Base-by-base conservation (phyloP, 2,329 filamentous ascomycete genomes). In the Curvularia lunata region DNA sequence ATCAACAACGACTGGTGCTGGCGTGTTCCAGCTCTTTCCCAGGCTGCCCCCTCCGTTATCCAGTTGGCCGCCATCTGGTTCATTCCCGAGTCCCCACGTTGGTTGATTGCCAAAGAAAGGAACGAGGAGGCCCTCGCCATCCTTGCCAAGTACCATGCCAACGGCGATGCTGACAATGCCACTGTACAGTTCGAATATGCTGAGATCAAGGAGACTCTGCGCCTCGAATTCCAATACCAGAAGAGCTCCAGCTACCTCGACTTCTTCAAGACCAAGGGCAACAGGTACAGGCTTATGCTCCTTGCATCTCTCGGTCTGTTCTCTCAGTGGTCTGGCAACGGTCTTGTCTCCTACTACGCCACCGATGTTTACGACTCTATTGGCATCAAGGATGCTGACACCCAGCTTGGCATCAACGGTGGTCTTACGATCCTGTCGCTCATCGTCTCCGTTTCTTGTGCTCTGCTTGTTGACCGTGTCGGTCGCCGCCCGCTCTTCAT, bases 291-390 rank as follows among this genome's bases (percentile, higher is more conserved):
- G 10, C 78, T 90, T 43, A 80, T 83, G 47, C 84, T 90, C 54
- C 79, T 88, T 41, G 73, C 88, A 41, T 88, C 85, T 0, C 80
- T 90, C 18, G 87, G 86, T 67, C 76, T 89, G 64, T 88, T 89
- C 69, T 88, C 86, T 1, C 87, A 90, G 74, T 89, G 88, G 77
- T 86, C 83, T 51, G 87, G 88, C 43, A 90, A 89, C 69, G 86
- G 85, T 18, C 77, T 90, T 1, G 85, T 90, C 69, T 86, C 83
- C 61, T 89, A 89, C 76, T 89, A 89, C 72, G 85, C 87, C 67
- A 84, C 86, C 58, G 79, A 82, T 55, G 82, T 90, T 62, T 88
- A 88, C 75, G 77, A 81, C 40, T 83, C 83, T 48, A 86, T 86
- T 48, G 87, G 86, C 43, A 88, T 89, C 68, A 83, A 66, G 1